Conservation (phyloP, 1,284 basidiomycete species). For the Singerocomus inundabilis region DNA sequence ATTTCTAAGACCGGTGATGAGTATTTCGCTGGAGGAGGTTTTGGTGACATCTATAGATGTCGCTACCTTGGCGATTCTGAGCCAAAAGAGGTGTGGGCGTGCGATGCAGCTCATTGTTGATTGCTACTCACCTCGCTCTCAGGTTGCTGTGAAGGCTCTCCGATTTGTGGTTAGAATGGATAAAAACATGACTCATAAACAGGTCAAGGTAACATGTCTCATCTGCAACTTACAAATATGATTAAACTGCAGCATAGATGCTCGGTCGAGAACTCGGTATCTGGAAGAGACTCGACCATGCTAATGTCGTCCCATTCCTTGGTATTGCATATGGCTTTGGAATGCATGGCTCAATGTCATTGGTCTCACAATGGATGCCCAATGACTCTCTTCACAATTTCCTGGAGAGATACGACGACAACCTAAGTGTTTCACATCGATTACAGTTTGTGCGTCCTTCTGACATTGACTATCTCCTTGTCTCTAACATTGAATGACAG, state of each 20-base stretch:
- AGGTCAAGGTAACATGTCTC: not conserved
- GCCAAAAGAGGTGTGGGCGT: constrained; percentile 2
- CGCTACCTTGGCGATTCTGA: not conserved
- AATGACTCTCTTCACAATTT: constrained; percentile 14
- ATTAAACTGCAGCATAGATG: not conserved
- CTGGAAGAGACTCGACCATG: constrained; percentile 17
- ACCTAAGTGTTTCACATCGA: not conserved
- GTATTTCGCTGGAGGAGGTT: constrained; percentile 1
- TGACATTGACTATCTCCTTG: accelerated
- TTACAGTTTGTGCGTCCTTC: constrained; percentile 12
- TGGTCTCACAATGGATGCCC: constrained; percentile 25
- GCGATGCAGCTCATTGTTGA: not conserved
- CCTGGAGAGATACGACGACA: not conserved
- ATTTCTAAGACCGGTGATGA: not conserved
- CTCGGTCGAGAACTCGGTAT: constrained; percentile 21
- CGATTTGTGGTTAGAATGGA: constrained; percentile 1
- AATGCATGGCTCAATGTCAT: constrained; percentile 1
- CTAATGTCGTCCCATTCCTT: constrained; percentile 11
- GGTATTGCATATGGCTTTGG: constrained; percentile 20
- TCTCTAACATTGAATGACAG: constrained; percentile 1
- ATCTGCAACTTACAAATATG: not conserved
- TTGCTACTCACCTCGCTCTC: not conserved
- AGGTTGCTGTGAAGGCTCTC: constrained; percentile 24
- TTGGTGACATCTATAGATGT: constrained; percentile 12
- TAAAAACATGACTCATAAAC: not conserved